Evolutionary conservation across 2,329 filamentous ascomycete species (phyloP), one percentile per base, ranked within the genome.

Genomic region (Metarhizium rileyi): DNA sequence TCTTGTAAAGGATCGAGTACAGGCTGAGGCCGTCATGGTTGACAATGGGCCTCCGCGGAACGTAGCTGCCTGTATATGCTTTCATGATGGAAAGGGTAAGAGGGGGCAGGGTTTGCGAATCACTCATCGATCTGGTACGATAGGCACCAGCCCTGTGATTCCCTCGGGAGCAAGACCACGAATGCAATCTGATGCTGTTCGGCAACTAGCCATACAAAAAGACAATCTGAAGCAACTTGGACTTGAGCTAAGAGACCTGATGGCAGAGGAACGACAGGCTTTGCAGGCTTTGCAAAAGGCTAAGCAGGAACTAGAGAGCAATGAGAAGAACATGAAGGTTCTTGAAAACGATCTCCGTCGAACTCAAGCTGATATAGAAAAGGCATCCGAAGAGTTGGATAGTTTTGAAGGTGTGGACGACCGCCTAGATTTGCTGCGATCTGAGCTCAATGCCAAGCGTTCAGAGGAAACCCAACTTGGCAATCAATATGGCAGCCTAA

Each of bases 121-220:
- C 12, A 70, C 70, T 10, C 68, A 64, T 47, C 68, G 69, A 16
- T 65, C 60, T 8, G 67, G 69, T 14, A 65, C 63, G n/a, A 69
- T 66, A 40, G 64, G 63, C 63, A 75, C 51, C 52, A 74, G 64
- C 10, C 69, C 70, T 5, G 55, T 70, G 5, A 64, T 71, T 7
- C 73, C 76, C 16, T 80, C 71, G 55, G 65, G 61, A 1, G 72
- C 77, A 36, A 69, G 67, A 9, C 73, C 85, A 23, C 81, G 90
- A n/a, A 94, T 95, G 81, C 85, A 84, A 60, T 84, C 86, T 1
- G 87, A 95, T 61, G 73, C 80, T 25, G 84, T 80, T 50, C 78
- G 77, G 18, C 85, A 88, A 59, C 76, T 90, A 38, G 61, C 64
- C 6, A 66, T 76, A 14, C 72, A 76, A 42, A 68, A 69, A 50